A percentile compares a stretch with the other conserved stretches of the same genome.
Evolutionary conservation across 2,329 filamentous ascomycete species (phyloP).

Genomic region (Aspergillus ruber): DNA sequence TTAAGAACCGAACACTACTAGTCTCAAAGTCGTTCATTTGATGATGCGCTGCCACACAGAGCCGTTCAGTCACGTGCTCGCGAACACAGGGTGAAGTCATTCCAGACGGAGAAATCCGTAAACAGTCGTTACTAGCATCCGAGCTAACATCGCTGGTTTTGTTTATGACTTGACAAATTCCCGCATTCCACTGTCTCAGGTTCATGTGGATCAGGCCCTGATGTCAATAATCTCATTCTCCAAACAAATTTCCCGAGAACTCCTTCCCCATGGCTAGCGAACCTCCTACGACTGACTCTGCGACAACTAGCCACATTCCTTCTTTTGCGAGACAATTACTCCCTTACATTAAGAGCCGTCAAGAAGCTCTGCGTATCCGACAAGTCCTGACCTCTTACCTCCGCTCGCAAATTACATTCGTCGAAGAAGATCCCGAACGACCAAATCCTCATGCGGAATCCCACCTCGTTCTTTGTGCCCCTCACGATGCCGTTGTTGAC

Average conservation of each 20-base stretch:
- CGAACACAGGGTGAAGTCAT: no score
- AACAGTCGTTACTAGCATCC: no score
- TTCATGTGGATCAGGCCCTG: background rate
- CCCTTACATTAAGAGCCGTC: slow-evolving; percentile 34
- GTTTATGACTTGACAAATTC: no score
- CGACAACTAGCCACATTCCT: slow-evolving; percentile 23
- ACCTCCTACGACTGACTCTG: slow-evolving; percentile 5
- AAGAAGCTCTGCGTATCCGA: slow-evolving; percentile 35
- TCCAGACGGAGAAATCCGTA: no score
- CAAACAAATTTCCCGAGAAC: background rate
- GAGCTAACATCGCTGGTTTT: no score
- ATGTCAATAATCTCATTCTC: background rate
- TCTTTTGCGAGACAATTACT: slow-evolving; percentile 28
- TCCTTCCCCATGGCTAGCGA: slow-evolving; percentile 16
- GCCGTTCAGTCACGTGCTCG: no score
- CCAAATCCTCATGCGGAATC: slow-evolving; percentile 17
- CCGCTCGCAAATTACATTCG: slow-evolving; percentile 29
- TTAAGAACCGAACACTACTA: no score
- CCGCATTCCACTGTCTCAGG: background rate
- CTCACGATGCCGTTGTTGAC: slow-evolving; percentile 22
- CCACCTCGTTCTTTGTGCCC: slow-evolving; percentile 31
- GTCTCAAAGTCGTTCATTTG: no score
- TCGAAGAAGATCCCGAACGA: slow-evolving; percentile 19
- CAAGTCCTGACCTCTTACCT: slow-evolving; percentile 34
- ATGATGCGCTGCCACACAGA: no score